Evolutionary conservation across 2,329 filamentous ascomycete genomes (phyloP), one percentile per base, ranked within the genome.

Genomic region (Ramularia collo-cygni): DNA sequence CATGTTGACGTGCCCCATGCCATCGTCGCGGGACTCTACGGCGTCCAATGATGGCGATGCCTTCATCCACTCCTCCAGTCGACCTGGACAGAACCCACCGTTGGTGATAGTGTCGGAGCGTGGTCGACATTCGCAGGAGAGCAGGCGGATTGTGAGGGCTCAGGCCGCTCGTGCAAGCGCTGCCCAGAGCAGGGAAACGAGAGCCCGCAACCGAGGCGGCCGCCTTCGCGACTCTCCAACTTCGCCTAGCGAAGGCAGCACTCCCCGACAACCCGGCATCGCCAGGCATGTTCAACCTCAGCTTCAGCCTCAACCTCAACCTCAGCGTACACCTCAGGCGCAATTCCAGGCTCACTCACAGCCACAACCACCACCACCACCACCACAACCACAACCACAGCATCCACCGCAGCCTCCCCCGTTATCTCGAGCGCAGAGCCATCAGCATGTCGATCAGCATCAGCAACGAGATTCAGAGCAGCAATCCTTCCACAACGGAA

Each of bases 151-250:
- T 21, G 58, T 61, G 9, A 51, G 58, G 21, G 57, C 58, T 2
- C 58, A 61, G 32, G 58, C 58, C 18, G 58, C 58, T 19, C 50
- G 58, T 29, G 58, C 58, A 8, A 60, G 57, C 39, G 58, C 58
- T 19, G 57, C 57, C 1, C 54, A 58, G 34, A 57, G 54, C 34
- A 37, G 58, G 41, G 51, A 60, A 27, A 61, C 58, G 8, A 40
- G 58, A 47, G 56, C 56, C 17, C 50, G 56, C 12, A 61, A 61
- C 32, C 48, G 58, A 7, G 57, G 53, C 15, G 56, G 56, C 37
- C 35, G 44, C 19, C 45, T 48, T 35, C 43, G 54, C 12, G 56
- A 58, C 17, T 43, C 46, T 14, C 35, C 44, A n/a, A 37, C 30
- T 15, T 38, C 44, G 5, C 30, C 42, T 17, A 37, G 24, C 28